phyloP scores from a whole-genome alignment of 164 flowering plant genomes.

The Paratinospora sagittata region DNA sequence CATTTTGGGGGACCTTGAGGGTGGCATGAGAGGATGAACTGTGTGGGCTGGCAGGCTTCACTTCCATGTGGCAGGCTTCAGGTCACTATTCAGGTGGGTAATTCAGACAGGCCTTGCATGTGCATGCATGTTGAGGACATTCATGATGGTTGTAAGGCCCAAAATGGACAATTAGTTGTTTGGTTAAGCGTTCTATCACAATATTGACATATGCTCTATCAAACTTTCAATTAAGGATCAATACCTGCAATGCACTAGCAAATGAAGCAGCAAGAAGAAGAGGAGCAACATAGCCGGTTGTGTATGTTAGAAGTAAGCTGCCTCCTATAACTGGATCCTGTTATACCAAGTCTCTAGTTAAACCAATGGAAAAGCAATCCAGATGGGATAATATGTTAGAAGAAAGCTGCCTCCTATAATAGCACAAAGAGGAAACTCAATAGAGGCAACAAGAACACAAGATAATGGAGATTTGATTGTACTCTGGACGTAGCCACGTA shows the following conservation, averaged over 20 bases:
- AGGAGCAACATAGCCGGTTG: constrained; percentile 95
- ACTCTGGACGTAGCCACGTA: constrained; percentile 93
- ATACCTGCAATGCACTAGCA: constrained; percentile 96
- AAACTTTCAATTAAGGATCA: neutral
- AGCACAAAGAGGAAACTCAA: neutral
- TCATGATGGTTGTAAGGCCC: no score
- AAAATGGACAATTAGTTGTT: no score
- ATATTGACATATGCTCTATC: neutral
- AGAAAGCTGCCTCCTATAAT: neutral
- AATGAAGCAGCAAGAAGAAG: constrained; percentile 96
- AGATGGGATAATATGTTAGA: neutral
- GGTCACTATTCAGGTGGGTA: no score
- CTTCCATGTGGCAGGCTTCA: no score
- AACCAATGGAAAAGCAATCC: neutral
- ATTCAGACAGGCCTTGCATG: no score
- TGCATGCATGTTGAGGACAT: no score
- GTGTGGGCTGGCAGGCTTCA: no score
- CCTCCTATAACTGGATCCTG: constrained; percentile 95
- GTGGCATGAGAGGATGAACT: no score
- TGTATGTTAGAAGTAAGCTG: constrained; percentile 87
- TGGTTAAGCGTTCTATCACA: no score
- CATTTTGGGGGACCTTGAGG: no score
- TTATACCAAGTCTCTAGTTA: constrained; percentile 6
- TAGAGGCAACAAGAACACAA: constrained; percentile 1
- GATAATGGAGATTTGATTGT: neutral